Base-by-base conservation (phyloP, 202 grass and related monocot species). In the Hordeum pubiflorum region DNA sequence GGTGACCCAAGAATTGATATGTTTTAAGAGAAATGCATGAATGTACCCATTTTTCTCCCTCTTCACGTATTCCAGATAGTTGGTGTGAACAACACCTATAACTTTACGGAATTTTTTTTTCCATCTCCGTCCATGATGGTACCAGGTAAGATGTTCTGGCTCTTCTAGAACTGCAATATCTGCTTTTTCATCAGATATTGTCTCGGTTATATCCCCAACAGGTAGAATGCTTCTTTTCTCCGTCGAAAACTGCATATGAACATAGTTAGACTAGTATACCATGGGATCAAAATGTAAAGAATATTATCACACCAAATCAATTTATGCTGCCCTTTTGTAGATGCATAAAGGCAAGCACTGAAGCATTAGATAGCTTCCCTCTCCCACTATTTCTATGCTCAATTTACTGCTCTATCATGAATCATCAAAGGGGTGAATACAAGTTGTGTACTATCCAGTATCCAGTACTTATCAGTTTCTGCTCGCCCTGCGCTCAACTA, bases 81-180 rank as follows among this genome's bases (percentile, higher is more conserved):
- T 98, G 5, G 92, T 95, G 63, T 98, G 96, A 80, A 95, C 85
- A 76, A 98, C 86, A 83, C 90, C 90, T 69, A 98, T 95, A 72
- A 98, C 96, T 88, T 82, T 95, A 76, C 27, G 65, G 65, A 98
- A 98, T 74, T 98, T 95, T 33, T 63, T 88, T 90, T 95, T 98
- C 96, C 96, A 98, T 86, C 88, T 93, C 63, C 46, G 88, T 63
- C 96, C 96, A 87, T 98, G 92, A 84, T 98, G 96, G 83, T 93
- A 95, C 96, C 96, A 95, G 84, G 96, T 98, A 80, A 98, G 88
- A 86, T 98, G 96, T 73, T 98, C 96, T 77, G 96, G 96, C 82
- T 98, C 89, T 89, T 98, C 96, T 60, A 98, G 87, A 57, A 98
- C 87, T 36, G 96, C 90, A 90, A 98, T 85, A 58, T 98, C 92